phyloP scores from a whole-genome alignment of 2,329 filamentous ascomycete species.

The Botrytis aclada region DNA sequence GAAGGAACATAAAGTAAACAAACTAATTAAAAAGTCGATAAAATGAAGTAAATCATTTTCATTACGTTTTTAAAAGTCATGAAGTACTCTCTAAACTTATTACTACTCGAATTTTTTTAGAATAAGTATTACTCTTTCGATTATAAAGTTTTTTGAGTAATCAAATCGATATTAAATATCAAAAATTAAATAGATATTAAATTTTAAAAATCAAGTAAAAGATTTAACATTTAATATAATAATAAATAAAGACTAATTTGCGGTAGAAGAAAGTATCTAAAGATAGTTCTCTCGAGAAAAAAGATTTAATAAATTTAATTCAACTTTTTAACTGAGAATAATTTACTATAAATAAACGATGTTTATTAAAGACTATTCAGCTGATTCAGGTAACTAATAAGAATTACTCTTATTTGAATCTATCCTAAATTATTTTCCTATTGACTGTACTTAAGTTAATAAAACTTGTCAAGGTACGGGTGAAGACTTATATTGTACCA shows the following conservation, averaged over 20 bases:
- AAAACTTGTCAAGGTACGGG: too few species aligned
- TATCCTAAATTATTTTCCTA: not conserved
- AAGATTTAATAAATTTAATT: not conserved
- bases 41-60: not conserved
- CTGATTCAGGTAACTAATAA: not conserved
- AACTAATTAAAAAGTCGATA: not conserved
- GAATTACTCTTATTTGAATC: not conserved
- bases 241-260: too few species aligned
- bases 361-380: not conserved
- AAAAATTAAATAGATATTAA: not conserved
- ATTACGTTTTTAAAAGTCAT: not conserved
- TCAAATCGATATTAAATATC: not conserved
- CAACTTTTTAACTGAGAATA: not conserved
- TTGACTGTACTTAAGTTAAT: not conserved
- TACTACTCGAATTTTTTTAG: not conserved
- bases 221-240: too few species aligned
- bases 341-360: not conserved
- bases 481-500: too few species aligned
- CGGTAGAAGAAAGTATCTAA: too few species aligned
- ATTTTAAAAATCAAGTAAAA: not conserved
- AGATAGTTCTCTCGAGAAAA: too few species aligned
- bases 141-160: fast-evolving
- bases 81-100: fast-evolving
- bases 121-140: too few species aligned
- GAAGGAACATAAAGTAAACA: not conserved